A percentile compares a stretch with the other conserved stretches of the same genome.
These are phyloP conservation scores for Lizonia empirigonia DNA, from an alignment of 2,329 filamentous ascomycete genomes.

Conservation along the genomic window DNA sequence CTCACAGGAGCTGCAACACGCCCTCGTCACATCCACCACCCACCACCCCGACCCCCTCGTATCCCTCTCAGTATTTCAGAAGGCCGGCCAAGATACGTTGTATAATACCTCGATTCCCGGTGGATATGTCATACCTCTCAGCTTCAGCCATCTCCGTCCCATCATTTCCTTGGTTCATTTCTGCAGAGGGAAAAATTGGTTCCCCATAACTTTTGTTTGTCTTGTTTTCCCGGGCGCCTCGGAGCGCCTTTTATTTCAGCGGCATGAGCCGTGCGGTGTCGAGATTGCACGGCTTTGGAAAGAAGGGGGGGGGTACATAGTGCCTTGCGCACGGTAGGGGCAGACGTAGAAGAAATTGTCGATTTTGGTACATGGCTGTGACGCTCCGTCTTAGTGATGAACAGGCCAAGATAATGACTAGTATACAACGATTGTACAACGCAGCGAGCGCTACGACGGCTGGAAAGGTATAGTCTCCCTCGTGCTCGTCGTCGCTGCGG, in stretches of 20 bases:
- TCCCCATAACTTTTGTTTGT: conserved; percentile 6
- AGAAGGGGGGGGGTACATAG: background rate
- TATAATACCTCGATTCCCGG: conserved; percentile 23
- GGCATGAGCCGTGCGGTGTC: background rate
- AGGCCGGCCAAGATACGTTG: conserved; percentile 21
- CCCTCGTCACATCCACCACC: conserved; percentile 16
- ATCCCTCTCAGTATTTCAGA: conserved; percentile 20
- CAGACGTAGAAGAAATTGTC: conserved; percentile 5
- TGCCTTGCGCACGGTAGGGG: background rate
- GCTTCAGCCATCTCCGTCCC: background rate
- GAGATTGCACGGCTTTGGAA: too few relatives aligned
- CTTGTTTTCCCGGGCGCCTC: background rate
- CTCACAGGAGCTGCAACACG: background rate
- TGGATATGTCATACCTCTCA: conserved; percentile 10
- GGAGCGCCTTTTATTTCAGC: conserved; percentile 2
- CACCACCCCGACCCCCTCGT: conserved; percentile 6
- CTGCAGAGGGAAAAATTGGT: conserved; percentile 1
- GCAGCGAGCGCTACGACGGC: conserved; percentile 1
- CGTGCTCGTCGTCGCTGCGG: background rate
- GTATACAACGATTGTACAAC: background rate
- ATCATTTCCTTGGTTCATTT: conserved; percentile 3
- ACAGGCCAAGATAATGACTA: background rate
- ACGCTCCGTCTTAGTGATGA: background rate
- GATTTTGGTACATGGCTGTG: background rate
- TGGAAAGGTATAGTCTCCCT: conserved; percentile 7